phyloP scores from a whole-genome alignment of 345 rosid species.

The Kernera saxatilis region DNA sequence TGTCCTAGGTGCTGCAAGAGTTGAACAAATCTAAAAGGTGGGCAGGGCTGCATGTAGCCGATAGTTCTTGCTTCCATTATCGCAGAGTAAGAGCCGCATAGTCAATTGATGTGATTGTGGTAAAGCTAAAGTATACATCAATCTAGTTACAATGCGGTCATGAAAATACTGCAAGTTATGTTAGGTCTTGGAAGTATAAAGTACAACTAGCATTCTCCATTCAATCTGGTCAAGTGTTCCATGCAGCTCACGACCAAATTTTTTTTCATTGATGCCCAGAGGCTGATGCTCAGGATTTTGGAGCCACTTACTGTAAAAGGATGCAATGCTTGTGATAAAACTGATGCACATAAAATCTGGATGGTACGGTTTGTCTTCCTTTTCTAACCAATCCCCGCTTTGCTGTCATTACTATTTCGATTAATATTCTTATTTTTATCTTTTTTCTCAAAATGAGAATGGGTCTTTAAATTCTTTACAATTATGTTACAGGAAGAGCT shows the following conservation, averaged over 20 bases:
- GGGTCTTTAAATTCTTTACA: not conserved
- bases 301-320: slow-evolving; percentile 14
- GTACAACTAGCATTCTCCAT: not conserved
- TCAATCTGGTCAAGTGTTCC: slow-evolving; percentile 4
- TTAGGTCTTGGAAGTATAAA: not conserved
- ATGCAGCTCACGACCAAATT: not conserved
- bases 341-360: slow-evolving; percentile 40
- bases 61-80: slow-evolving; percentile 89
- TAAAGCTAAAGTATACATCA: not conserved
- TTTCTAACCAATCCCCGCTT: not conserved
- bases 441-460: slow-evolving; percentile 6
- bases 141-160: not conserved
- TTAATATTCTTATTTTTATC: not conserved
- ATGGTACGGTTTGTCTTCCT: slow-evolving; percentile 39
- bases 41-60: slow-evolving; percentile 81
- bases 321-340: not conserved
- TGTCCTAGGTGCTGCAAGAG: slow-evolving; percentile 62
- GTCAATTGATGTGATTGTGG: not conserved
- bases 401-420: not conserved
- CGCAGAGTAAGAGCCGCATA: slow-evolving; percentile 50
- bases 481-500: slow-evolving; percentile 69
- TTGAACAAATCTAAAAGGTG: slow-evolving; percentile 63
- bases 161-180: not conserved
- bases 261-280: slow-evolving; percentile 34
- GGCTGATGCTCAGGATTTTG: slow-evolving; percentile 50